These are phyloP conservation scores for Chenopodium album DNA, from an alignment of 148 eudicot species.

Conservation along the genomic window DNA sequence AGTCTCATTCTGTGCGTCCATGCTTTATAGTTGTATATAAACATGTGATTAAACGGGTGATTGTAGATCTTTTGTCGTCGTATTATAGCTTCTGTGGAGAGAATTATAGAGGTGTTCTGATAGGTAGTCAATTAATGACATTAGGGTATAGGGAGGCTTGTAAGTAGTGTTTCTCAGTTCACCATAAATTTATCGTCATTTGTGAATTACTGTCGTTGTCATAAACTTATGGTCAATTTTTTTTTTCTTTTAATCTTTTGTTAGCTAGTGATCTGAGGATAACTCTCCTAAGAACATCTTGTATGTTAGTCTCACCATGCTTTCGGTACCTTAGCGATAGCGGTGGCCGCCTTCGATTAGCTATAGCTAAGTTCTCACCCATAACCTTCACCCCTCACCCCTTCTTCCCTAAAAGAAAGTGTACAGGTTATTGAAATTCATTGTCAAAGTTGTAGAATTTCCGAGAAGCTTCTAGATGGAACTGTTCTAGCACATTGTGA, in stretches of 20 bases:
- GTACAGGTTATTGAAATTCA: background rate
- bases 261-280: no score
- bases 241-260: background rate
- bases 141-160: constrained; percentile 32
- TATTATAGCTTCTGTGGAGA: constrained; percentile 16
- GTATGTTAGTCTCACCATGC: background rate
- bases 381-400: background rate
- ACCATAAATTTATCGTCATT: constrained; percentile 5
- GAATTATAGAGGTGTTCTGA: constrained; percentile 20
- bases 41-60: constrained; percentile 27
- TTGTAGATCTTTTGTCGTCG: constrained; percentile 24
- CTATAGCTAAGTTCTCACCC: background rate
- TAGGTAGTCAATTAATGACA: constrained; percentile 18
- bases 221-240: background rate
- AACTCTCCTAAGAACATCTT: background rate
- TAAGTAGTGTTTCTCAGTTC: constrained; percentile 21
- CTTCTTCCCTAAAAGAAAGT: background rate
- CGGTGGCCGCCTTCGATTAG: background rate
- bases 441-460: background rate
- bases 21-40: constrained; percentile 28
- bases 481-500: background rate
- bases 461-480: background rate
- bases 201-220: constrained; percentile 12
- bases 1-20: constrained; percentile 10
- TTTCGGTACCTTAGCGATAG: background rate